These are phyloP conservation scores for Suhomyces tanzawaensis DNA, from an alignment of 805 yeast species.

Conservation along the genomic window DNA sequence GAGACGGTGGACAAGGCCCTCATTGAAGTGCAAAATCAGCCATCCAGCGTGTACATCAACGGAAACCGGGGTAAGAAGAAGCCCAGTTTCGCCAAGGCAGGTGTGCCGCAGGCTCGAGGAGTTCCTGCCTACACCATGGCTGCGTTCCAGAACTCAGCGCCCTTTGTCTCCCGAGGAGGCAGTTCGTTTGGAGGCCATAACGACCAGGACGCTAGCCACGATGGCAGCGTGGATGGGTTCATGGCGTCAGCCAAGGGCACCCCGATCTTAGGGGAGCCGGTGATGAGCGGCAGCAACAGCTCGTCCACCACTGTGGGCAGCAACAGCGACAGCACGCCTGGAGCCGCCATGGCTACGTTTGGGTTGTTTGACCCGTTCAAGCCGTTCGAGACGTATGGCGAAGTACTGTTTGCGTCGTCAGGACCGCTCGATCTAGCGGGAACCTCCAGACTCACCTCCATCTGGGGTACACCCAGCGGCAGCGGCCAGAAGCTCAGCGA, in stretches of 20 bases:
- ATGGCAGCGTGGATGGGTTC: background rate
- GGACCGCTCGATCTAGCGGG: conserved; percentile 10
- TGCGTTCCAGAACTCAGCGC: too few relatives aligned
- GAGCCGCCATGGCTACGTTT: background rate
- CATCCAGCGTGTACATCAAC: conserved; percentile 14
- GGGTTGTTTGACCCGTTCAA: conserved; percentile 28
- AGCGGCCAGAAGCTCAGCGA: conserved; percentile 15
- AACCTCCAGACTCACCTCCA: conserved; percentile 10
- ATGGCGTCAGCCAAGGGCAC: background rate
- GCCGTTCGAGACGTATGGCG: conserved; percentile 16
- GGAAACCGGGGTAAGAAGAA: conserved; percentile 1
- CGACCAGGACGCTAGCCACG: background rate
- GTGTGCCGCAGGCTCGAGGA: too few relatives aligned
- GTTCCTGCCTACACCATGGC: too few relatives aligned
- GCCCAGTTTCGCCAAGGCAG: background rate
- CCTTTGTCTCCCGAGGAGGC: too few relatives aligned
- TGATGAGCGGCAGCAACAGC: conserved; percentile 5
- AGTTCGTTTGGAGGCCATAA: too few relatives aligned
- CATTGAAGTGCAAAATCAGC: conserved; percentile 35
- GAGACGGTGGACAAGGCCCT: conserved; percentile 31
- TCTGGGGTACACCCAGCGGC: conserved; percentile 21
- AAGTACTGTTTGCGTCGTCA: background rate
- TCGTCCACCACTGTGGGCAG: conserved; percentile 7
- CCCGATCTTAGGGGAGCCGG: background rate
- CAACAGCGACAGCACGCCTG: background rate